Evolutionary conservation across 331 rosid genomes (phyloP).

Genomic region (Stylosanthes scabra): DNA sequence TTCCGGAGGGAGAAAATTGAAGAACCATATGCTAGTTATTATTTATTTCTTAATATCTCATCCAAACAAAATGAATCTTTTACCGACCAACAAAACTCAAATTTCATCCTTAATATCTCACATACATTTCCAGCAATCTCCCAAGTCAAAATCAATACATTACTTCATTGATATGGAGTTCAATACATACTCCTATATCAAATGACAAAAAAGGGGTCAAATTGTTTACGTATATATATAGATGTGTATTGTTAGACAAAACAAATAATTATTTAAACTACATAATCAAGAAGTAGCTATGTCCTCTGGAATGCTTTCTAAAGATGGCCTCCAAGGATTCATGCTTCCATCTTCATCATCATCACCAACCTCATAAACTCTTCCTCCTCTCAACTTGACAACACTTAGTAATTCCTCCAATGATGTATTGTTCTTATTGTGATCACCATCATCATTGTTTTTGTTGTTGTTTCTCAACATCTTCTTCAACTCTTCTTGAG

Average conservation of each 20-base stretch:
- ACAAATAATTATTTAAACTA: not conserved
- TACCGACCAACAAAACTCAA: not conserved
- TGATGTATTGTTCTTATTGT: constrained; percentile 25
- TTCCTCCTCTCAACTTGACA: constrained; percentile 56
- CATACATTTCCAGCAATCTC: not conserved
- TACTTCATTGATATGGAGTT: constrained; percentile 25
- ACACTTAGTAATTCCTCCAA: constrained; percentile 66
- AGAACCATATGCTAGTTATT: not conserved
- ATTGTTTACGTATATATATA: not conserved
- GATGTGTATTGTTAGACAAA: not conserved
- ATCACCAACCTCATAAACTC: constrained; percentile 41
- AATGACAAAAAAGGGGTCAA: not conserved
- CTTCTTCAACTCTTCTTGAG: constrained; percentile 69
- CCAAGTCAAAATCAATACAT: constrained; percentile 20
- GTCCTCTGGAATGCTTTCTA: constrained; percentile 74
- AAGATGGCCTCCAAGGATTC: constrained; percentile 60
- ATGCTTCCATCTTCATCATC: constrained; percentile 24
- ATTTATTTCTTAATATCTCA: constrained; percentile 5
- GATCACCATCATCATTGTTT: constrained; percentile 12
- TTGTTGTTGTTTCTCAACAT: constrained; percentile 49
- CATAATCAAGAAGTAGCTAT: constrained; percentile 1
- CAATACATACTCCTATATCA: constrained; percentile 36
- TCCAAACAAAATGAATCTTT: constrained; percentile 5
- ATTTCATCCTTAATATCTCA: not conserved
- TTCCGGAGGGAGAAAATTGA: not conserved